phyloP scores from a whole-genome alignment of 2,329 filamentous ascomycete species.

The Claviceps humidiphila region DNA sequence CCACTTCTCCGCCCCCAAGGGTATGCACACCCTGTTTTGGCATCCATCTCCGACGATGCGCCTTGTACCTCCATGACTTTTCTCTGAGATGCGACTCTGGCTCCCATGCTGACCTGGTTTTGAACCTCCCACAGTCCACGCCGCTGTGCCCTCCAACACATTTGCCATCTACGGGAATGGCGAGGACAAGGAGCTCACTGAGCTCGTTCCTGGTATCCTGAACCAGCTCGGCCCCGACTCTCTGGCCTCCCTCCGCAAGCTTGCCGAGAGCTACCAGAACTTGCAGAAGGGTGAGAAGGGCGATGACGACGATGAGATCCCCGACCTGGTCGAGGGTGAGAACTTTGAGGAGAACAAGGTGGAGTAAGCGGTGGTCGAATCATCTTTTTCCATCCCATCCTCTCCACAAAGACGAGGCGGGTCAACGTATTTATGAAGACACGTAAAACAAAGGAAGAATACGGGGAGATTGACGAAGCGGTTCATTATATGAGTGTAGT shows the following conservation, averaged over 20 bases:
- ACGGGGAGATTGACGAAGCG: neutral
- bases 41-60: neutral
- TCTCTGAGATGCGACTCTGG: no score
- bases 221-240: constrained; percentile 99
- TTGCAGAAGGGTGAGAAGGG: constrained; percentile 88
- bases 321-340: constrained; percentile 90
- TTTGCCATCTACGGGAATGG: constrained; percentile 98
- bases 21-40: constrained; percentile 38
- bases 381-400: constrained; percentile 1
- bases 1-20: constrained; percentile 95
- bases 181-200: constrained; percentile 99
- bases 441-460: constrained; percentile 2
- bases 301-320: constrained; percentile 89
- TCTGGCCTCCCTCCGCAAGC: constrained; percentile 91
- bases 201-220: constrained; percentile 97
- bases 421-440: constrained; percentile 1
- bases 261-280: constrained; percentile 98
- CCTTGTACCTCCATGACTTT: no score
- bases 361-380: constrained; percentile 46
- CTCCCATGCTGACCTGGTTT: neutral
- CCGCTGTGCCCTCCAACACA: constrained; percentile 93
- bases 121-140: constrained; percentile 56
- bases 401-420: neutral
- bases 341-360: constrained; percentile 91
- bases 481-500: constrained; percentile 3